These are phyloP conservation scores for Chlorella vulgaris DNA, from an alignment of 139 green algal species.

Conservation along the genomic window DNA sequence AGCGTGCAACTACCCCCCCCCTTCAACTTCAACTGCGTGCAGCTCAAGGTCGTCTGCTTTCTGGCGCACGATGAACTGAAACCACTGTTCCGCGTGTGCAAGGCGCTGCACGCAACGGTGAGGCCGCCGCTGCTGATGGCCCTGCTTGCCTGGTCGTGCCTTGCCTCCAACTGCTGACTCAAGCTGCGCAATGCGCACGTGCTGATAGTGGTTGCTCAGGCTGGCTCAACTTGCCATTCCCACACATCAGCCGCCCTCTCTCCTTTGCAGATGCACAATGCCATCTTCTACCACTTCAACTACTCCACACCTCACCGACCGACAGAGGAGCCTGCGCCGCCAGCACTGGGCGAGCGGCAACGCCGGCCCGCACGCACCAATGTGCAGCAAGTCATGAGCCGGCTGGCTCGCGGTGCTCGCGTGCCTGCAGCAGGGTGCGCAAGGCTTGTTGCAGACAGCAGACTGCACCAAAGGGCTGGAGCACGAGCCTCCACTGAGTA, in stretches of 20 bases:
- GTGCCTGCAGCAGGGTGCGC: conserved; percentile 7
- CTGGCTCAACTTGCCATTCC: neutral
- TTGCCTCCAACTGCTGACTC: too few relatives aligned
- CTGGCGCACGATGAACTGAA: conserved; percentile 54
- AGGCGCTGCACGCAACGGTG: conserved; percentile 38
- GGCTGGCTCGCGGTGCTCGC: neutral
- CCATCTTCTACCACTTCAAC: conserved; percentile 52
- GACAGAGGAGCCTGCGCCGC: conserved; percentile 7
- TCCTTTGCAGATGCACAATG: conserved; percentile 27
- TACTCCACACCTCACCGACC: conserved; percentile 40
- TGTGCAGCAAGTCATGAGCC: conserved; percentile 25
- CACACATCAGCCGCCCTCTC: neutral
- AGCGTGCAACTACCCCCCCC: too few relatives aligned
- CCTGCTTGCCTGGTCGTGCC: neutral
- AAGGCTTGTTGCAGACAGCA: neutral
- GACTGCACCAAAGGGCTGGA: neutral
- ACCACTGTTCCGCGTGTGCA: conserved; percentile 51
- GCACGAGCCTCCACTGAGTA: neutral
- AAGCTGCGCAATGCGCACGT: neutral
- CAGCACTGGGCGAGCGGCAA: conserved; percentile 25
- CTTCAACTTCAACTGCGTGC: too few relatives aligned
- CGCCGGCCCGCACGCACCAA: conserved; percentile 21
- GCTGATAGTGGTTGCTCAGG: too few relatives aligned
- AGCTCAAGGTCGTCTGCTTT: conserved; percentile 57
- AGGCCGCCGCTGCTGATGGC: neutral